Base-by-base conservation (phyloP, 2,329 filamentous ascomycete species). In the Paradendryphiella salina region DNA sequence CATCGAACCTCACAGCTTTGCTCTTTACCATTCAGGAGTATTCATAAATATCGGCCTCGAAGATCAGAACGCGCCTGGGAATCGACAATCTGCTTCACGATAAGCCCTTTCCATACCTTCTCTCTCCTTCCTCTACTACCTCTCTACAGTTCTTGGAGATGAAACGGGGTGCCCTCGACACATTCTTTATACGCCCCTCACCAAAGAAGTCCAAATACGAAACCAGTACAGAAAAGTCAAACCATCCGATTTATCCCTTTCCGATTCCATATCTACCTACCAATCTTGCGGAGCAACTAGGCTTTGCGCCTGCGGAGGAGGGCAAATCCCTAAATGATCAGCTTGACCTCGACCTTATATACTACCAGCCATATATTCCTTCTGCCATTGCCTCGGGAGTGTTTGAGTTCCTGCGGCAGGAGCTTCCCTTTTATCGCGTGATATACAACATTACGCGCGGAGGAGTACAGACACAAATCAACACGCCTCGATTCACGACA, bases 401-500 rank as follows among this genome's bases (percentile, higher is more conserved):
- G 0, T 93, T 92, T 70, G 75, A 83, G 11, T 90, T 90, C 64
- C 78, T 93, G 1, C 82, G 89, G 1, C 72, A 77, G n/a, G 80
- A 87, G 53, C 73, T 93, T 1, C 87, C 87, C 7, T 92, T 91
- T 73, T 90, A 91, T 63, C 81, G 87, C 44, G 88, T 91, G 3
- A 80, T 84, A 60, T 91, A 91, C 63, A 84, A 79, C 26, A 89
- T 91, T 63, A 86, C 83, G 46, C 82, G 89, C 6, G 83, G 83
- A 3, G 80, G 82, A 1, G 71, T 82, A 1, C 80, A 85, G 46
- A 87, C 85, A 0, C 76, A 82, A 17, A 84, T 92, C 66, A 80
- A 78, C 60, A 83, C 82, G 2, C 80, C 81, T 4, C 78, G 83
- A n/a, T 86, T 77, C 66, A 84, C 82, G 0, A 84, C 82, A 0